Conservation (phyloP, 805 yeast species). For the Starmerella stellata region DNA sequence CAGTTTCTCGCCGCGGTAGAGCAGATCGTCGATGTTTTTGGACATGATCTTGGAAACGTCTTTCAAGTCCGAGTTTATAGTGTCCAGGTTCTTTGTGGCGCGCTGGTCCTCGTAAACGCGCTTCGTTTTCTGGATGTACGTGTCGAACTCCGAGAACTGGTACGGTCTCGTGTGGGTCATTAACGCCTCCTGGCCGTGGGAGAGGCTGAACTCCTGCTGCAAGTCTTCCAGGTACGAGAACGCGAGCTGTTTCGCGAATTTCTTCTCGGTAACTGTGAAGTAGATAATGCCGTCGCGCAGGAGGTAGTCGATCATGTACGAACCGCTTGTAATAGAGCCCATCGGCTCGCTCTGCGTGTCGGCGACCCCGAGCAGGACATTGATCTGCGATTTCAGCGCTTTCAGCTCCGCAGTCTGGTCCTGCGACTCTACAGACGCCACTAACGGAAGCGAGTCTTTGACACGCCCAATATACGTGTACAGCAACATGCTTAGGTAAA, state of each 20-base stretch:
- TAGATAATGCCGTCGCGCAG: conserved; percentile 49
- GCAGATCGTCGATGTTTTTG: conserved; percentile 83
- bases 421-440: conserved; percentile 80
- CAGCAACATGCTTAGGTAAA: conserved; percentile 20
- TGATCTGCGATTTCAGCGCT: conserved; percentile 73
- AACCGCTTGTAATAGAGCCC: conserved; percentile 67
- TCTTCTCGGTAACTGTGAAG: conserved; percentile 54
- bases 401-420: conserved; percentile 34
- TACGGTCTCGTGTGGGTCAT: conserved; percentile 62
- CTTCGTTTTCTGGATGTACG: conserved; percentile 57
- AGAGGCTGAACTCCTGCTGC: conserved; percentile 59
- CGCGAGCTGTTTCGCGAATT: conserved; percentile 76
- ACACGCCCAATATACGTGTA: conserved; percentile 22
- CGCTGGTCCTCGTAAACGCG: conserved; percentile 80
- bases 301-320: conserved; percentile 56
- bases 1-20: conserved; percentile 85
- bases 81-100: conserved; percentile 75
- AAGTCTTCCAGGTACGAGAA: conserved; percentile 73
- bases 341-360: conserved; percentile 64
- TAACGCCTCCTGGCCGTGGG: conserved; percentile 53
- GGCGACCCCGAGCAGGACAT: conserved; percentile 54
- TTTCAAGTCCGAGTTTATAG: conserved; percentile 65
- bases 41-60: conserved; percentile 94
- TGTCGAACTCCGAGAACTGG: conserved; percentile 70
- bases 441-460: conserved; percentile 49